Base-by-base conservation (phyloP, 148 eudicot species). In the Camellia sinensis region DNA sequence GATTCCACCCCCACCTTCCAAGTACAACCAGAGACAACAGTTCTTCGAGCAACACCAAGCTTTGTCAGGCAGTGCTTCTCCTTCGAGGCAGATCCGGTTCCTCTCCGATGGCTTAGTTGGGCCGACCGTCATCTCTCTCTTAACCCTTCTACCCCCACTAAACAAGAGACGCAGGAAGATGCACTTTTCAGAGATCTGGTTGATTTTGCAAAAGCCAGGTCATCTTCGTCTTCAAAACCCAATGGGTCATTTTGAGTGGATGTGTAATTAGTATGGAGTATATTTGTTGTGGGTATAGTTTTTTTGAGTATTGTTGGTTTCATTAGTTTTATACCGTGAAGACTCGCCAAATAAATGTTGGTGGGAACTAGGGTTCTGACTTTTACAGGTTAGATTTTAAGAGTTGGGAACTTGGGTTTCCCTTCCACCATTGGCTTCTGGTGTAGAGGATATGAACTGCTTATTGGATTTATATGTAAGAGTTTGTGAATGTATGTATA, bases 1-100 rank as follows among this genome's bases (percentile, higher is more conserved):
- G 53, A 56, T 93, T 71, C 98, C 98, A 11, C 97, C 98, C 59
- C 98, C 97, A 3, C 97, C 98, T 21, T 82, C 93, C 14, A 86
- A 87, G 80, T 69, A 91, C 76, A 84, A 85, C 79, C 97, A 95
- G 83, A 90, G 98, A 79, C 94, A 87, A 65, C 93, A 90, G 67
- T 95, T 87, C 78, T 93, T 93, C 40, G 94, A 89, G 71, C 89
- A 91, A 67, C 87, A 81, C 1, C 78, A 82, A 57, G 22, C 81
- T 62, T 78, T 72, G 75, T 65, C 84, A 12, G 86, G 88, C 82
- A 90, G 88, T 37, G 66, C 86, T 60, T 84, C 91, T 40, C 82
- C 73, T 82, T 87, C 93, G 4, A 85, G 91, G 87, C 60, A 91
- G 89, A 15, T 86, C 96, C 8, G 83, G 86, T 71, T 89, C 96